phyloP scores from a whole-genome alignment of 768 basidiomycete genomes.

The Rhodotorula diobovata region DNA sequence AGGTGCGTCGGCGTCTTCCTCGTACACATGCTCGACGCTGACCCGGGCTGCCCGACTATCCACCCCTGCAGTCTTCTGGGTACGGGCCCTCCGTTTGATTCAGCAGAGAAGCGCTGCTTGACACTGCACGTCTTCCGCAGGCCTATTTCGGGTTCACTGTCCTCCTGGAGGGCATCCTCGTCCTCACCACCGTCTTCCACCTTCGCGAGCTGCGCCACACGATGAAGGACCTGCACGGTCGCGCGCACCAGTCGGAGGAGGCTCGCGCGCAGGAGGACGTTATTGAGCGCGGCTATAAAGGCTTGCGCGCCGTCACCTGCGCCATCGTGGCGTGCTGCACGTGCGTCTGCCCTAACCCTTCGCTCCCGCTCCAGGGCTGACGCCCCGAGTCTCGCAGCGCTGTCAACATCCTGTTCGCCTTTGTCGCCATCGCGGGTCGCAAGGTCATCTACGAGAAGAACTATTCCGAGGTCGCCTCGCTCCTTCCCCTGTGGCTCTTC shows the following conservation, averaged over 20 bases:
- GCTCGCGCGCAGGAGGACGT: constrained; percentile 4
- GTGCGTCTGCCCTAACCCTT: too few relatives aligned
- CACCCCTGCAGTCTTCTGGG: too few relatives aligned
- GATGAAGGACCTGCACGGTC: constrained; percentile 13
- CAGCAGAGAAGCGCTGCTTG: too few relatives aligned
- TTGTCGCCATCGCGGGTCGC: constrained; percentile 1
- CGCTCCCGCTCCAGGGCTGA: not conserved
- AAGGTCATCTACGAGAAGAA: constrained; percentile 7
- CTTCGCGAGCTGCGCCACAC: constrained; percentile 24
- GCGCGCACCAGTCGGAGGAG: constrained; percentile 4
- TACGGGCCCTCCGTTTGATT: too few relatives aligned
- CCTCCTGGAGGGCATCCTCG: constrained; percentile 1
- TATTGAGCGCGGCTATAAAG: constrained; percentile 10
- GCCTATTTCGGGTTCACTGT: constrained; percentile 5
- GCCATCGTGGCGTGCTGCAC: not conserved
- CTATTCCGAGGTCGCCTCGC: constrained; percentile 6
- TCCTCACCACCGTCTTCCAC: constrained; percentile 6
- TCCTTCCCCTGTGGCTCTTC: constrained; percentile 22
- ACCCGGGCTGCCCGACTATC: too few relatives aligned
- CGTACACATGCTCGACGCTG: too few relatives aligned
- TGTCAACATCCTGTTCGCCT: constrained; percentile 19
- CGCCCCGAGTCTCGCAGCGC: not conserved
- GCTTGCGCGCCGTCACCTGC: constrained; percentile 5
- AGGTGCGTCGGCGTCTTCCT: not conserved
- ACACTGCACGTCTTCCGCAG: too few relatives aligned